A percentile compares a stretch with the other conserved stretches of the same genome.
Evolutionary conservation across 176 grass and related monocot genomes (phyloP).

Genomic region (barley (Hordeum vulgare)): MorexV3_pseudomolecules_assembly NC_058518.1:20126601-20127100

Average conservation of each 20-base stretch:
- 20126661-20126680: slow-evolving; percentile 87
- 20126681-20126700: slow-evolving; percentile 39
- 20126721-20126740: neutral
- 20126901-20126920: neutral
- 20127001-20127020: slow-evolving; percentile 78
- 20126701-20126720: neutral
- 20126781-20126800: slow-evolving; percentile 69
- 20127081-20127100: neutral
- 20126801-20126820: slow-evolving; percentile 92
- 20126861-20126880: slow-evolving; percentile 91
- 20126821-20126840: slow-evolving; percentile 87
- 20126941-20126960: neutral
- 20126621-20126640: neutral
- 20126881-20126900: neutral
- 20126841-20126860: slow-evolving; percentile 70
- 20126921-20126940: neutral
- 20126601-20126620: neutral
- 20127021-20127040: slow-evolving; percentile 88
- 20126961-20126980: slow-evolving; percentile 25
- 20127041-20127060: slow-evolving; percentile 29
- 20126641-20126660: slow-evolving; percentile 83
- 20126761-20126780: slow-evolving; percentile 46
- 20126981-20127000: slow-evolving; percentile 99
- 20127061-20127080: neutral
- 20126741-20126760: neutral